Evolutionary conservation across 2,329 filamentous ascomycete genomes (phyloP).

Genomic region (Ampelomyces quisqualis): DNA sequence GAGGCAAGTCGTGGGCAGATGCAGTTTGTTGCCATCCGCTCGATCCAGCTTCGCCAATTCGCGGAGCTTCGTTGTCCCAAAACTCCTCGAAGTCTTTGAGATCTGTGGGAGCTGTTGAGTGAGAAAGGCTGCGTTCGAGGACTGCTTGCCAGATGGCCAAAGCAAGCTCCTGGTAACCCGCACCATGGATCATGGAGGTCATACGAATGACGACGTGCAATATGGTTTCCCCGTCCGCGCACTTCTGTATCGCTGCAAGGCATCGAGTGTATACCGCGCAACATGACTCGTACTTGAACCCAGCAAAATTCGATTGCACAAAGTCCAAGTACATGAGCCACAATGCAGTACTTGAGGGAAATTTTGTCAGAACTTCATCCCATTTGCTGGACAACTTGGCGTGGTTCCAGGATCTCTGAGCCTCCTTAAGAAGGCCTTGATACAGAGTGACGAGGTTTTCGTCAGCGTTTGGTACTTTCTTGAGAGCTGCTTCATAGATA

Average conservation of each 20-base stretch:
- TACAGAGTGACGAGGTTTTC: constrained; percentile 61
- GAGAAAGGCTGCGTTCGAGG: constrained; percentile 69
- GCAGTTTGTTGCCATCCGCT: constrained; percentile 67
- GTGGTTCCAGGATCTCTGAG: constrained; percentile 69
- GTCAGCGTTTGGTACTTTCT: constrained; percentile 51
- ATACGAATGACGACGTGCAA: constrained; percentile 73
- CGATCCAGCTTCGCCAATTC: constrained; percentile 73
- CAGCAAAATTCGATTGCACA: constrained; percentile 64
- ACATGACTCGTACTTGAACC: constrained; percentile 68
- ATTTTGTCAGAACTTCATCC: constrained; percentile 59
- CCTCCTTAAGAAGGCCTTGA: constrained; percentile 71
- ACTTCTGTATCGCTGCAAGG: constrained; percentile 45
- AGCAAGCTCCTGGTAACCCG: constrained; percentile 76
- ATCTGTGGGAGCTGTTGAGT: constrained; percentile 53
- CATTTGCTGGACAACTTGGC: constrained; percentile 65
- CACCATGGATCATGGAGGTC: constrained; percentile 72
- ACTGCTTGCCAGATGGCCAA: constrained; percentile 80
- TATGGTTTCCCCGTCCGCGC: constrained; percentile 19
- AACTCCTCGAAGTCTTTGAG: constrained; percentile 63
- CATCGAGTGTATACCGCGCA: constrained; percentile 62
- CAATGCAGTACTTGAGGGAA: constrained; percentile 61
- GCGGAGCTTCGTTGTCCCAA: constrained; percentile 81
- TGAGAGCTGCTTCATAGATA: constrained; percentile 75
- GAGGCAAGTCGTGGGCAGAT: constrained; percentile 17
- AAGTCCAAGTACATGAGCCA: constrained; percentile 76